Evolutionary conservation across 108 stramenopile genomes (phyloP).

Genomic region (Stephanodiscus triporus): DNA sequence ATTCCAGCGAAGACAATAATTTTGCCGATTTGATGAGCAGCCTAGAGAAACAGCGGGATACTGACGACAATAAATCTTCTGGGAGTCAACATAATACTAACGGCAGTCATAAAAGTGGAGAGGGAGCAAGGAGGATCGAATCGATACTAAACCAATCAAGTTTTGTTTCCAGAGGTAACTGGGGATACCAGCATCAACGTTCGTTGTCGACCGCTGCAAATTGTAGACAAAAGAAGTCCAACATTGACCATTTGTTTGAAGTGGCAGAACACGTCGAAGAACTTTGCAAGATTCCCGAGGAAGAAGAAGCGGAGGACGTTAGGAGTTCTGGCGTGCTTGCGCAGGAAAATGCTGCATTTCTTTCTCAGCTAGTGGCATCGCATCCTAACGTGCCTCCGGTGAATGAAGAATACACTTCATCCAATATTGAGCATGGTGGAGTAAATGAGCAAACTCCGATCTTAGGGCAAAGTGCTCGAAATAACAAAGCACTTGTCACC

Average conservation of each 20-base stretch:
- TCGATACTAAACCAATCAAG: conserved; percentile 22
- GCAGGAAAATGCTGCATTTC: conserved; percentile 39
- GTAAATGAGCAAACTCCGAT: conserved; percentile 51
- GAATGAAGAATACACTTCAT: not conserved
- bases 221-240: conserved; percentile 26
- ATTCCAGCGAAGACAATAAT: not conserved
- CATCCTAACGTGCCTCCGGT: conserved; percentile 23
- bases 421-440: conserved; percentile 1
- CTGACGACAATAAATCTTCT: conserved; percentile 31
- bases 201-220: conserved; percentile 30
- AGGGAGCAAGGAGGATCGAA: not conserved
- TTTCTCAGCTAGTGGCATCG: conserved; percentile 26
- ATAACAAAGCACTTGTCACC: not conserved
- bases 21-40: conserved; percentile 18
- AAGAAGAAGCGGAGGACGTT: conserved; percentile 28
- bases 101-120: conserved; percentile 7
- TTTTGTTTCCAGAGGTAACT: conserved; percentile 7
- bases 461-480: conserved; percentile 15
- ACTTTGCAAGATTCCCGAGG: conserved; percentile 45
- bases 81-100: conserved; percentile 18
- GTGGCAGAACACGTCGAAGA: conserved; percentile 43
- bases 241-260: conserved; percentile 36
- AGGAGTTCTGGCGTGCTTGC: conserved; percentile 15
- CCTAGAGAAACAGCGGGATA: conserved; percentile 25
- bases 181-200: conserved; percentile 9